Conservation (phyloP, 805 yeast species). For the Ogataea methanolica region DNA sequence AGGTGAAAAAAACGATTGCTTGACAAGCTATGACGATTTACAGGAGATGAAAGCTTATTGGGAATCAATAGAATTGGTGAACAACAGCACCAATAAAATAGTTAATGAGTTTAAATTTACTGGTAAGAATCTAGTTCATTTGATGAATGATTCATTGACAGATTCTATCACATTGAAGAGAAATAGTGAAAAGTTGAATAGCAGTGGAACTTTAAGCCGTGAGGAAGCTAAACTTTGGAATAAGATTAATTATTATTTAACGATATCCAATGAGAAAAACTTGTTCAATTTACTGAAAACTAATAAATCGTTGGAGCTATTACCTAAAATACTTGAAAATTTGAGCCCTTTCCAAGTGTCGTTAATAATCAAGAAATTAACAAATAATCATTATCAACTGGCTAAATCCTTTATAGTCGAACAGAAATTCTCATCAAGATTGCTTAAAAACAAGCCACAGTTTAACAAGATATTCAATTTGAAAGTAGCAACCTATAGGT, state of each 20-base stretch:
- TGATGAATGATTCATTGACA: slow-evolving; percentile 1
- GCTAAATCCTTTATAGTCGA: slow-evolving; percentile 12
- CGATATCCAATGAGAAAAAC: slow-evolving; percentile 8
- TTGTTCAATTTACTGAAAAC: slow-evolving; percentile 6
- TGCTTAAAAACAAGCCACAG: slow-evolving; percentile 9
- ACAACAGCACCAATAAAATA: neutral
- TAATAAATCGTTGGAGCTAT: neutral
- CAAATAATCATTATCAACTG: slow-evolving; percentile 5
- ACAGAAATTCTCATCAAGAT: slow-evolving; percentile 18
- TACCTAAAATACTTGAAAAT: slow-evolving; percentile 1
- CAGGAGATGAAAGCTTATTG: neutral
- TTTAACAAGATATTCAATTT: slow-evolving; percentile 4
- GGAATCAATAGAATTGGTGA: no score
- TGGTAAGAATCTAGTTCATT: slow-evolving; percentile 7
- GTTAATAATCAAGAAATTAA: slow-evolving; percentile 14
- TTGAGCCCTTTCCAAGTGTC: slow-evolving; percentile 15
- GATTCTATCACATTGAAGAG: neutral
- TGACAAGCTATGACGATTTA: slow-evolving; percentile 9
- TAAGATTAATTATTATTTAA: slow-evolving; percentile 9
- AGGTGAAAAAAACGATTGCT: no score
- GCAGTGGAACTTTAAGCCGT: neutral
- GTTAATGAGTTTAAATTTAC: slow-evolving; percentile 5
- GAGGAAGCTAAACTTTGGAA: slow-evolving; percentile 2
- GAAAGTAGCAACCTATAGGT: slow-evolving; percentile 3
- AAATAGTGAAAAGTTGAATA: no score